Evolutionary conservation across 768 basidiomycete species (phyloP).

Genomic region (Tulasnella sp.): DNA sequence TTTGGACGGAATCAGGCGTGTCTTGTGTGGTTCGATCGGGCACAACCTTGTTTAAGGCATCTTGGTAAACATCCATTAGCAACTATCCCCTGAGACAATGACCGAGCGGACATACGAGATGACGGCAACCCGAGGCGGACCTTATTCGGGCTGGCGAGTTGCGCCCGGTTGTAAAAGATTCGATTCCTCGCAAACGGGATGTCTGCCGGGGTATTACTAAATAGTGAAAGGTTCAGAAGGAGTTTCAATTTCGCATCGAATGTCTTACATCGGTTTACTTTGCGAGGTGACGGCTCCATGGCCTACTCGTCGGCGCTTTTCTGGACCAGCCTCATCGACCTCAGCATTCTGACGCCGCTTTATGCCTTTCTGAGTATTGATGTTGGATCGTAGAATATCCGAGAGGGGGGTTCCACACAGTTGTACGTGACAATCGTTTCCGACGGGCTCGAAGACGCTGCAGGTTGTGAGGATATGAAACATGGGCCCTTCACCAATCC

Average conservation of each 20-base stretch:
- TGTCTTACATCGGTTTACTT: background rate
- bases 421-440: constrained; percentile 83
- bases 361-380: background rate
- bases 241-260: background rate
- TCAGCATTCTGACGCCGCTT: background rate
- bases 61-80: constrained; percentile 41
- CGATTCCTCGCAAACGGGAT: constrained; percentile 53
- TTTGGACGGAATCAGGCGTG: constrained; percentile 47
- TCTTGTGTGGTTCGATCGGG: background rate
- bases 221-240: constrained; percentile 31
- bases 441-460: constrained; percentile 69
- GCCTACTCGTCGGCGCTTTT: background rate
- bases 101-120: constrained; percentile 50
- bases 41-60: constrained; percentile 53
- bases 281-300: background rate
- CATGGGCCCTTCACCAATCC: constrained; percentile 74
- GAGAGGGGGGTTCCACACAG: constrained; percentile 69
- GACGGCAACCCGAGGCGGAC: constrained; percentile 64
- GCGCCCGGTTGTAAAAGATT: constrained; percentile 65
- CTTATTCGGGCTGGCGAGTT: constrained; percentile 46
- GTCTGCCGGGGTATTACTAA: constrained; percentile 47
- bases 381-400: constrained; percentile 35
- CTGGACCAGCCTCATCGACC: background rate
- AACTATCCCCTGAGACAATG: background rate
- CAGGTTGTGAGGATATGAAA: constrained; percentile 72